phyloP scores from a whole-genome alignment of 2,329 filamentous ascomycete species.

The Talaromyces sp. region DNA sequence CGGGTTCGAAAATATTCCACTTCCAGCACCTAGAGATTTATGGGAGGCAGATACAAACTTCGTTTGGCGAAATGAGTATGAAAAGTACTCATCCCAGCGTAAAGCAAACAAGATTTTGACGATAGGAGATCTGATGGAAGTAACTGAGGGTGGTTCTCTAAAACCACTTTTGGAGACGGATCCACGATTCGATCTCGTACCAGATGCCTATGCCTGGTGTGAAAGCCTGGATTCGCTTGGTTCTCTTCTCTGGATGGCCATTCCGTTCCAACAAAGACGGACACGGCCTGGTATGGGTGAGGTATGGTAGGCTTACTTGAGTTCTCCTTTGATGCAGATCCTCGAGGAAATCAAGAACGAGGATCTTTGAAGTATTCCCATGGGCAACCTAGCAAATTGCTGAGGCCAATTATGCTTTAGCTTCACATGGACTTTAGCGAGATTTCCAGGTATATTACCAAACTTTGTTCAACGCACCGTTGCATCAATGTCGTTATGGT shows the following conservation, averaged over 20 bases:
- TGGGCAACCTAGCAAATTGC: background rate
- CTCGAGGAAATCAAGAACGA: background rate
- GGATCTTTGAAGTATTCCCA: background rate
- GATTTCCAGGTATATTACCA: background rate
- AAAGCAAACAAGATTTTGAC: slow-evolving; percentile 8
- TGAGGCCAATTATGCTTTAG: background rate
- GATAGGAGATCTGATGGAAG: slow-evolving; percentile 11
- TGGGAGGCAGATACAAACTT: slow-evolving; percentile 15
- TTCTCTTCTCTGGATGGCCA: slow-evolving; percentile 14
- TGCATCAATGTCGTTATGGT: background rate
- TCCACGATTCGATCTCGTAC: slow-evolving; percentile 3
- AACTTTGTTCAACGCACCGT: background rate
- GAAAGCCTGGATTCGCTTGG: slow-evolving; percentile 14
- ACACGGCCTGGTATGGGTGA: slow-evolving; percentile 5
- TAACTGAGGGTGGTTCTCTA: background rate
- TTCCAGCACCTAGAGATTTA: slow-evolving; percentile 14
- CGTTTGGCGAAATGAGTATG: slow-evolving; percentile 14
- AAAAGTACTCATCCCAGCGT: slow-evolving; percentile 1
- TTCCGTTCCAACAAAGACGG: slow-evolving; percentile 15
- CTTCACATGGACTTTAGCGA: too few relatives aligned
- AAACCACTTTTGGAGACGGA: slow-evolving; percentile 8
- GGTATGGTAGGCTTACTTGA: slow-evolving; percentile 6
- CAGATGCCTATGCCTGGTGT: slow-evolving; percentile 15
- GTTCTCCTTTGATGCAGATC: background rate
- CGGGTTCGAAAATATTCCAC: slow-evolving; percentile 7